phyloP scores from a whole-genome alignment of 2,329 filamentous ascomycete species.

The Pyrenochaeta sp. region DNA sequence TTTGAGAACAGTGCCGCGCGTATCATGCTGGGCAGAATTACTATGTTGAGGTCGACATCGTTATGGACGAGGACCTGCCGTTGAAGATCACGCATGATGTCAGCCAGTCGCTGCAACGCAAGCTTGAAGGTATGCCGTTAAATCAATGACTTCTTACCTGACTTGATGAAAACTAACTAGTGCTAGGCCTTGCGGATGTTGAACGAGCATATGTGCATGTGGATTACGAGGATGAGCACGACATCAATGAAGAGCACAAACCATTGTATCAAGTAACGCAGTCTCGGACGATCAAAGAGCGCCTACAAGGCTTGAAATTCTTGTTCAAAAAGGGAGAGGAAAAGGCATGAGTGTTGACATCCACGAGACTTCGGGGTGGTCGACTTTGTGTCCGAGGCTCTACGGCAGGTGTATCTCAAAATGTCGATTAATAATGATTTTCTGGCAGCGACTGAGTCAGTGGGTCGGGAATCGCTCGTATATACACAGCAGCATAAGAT shows the following conservation, averaged over 20 bases:
- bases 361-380: too few species aligned
- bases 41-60: constrained; percentile 69
- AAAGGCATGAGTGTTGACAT: constrained; percentile 1
- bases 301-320: constrained; percentile 34
- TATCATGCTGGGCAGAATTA: constrained; percentile 69
- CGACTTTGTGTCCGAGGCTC: too few species aligned
- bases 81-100: constrained; percentile 67
- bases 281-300: constrained; percentile 42
- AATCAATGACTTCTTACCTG: too few species aligned
- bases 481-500: neutral
- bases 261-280: constrained; percentile 46
- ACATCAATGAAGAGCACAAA: constrained; percentile 50
- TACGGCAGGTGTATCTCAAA: too few species aligned
- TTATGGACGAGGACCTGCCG: constrained; percentile 64
- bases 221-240: constrained; percentile 54
- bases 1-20: constrained; percentile 55
- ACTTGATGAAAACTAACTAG: constrained; percentile 18
- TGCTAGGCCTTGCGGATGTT: constrained; percentile 45
- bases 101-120: constrained; percentile 66
- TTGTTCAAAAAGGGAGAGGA: constrained; percentile 30
- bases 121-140: constrained; percentile 60
- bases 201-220: constrained; percentile 59
- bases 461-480: too few species aligned
- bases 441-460: too few species aligned
- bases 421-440: too few species aligned